A percentile compares a stretch with the other conserved stretches of the same genome.
Evolutionary conservation across 2,329 filamentous ascomycete species (phyloP).

Genomic region (Lasiodiplodia gonubiensis): DNA sequence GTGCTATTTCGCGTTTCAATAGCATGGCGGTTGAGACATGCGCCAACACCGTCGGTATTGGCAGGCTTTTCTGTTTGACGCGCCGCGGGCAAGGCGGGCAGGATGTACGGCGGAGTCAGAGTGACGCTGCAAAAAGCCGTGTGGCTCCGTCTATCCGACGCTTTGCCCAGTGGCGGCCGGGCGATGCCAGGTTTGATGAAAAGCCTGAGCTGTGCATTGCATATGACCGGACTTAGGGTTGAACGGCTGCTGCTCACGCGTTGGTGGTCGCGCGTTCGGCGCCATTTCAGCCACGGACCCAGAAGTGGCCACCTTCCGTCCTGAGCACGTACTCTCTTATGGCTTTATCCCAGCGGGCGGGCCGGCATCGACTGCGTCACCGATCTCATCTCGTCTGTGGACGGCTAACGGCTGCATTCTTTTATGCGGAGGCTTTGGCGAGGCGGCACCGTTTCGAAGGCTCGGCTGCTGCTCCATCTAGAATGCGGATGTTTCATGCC

Average conservation of each 20-base stretch:
- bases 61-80: conserved; percentile 22
- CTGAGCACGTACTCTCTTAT: conserved; percentile 18
- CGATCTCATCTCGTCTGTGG: conserved; percentile 16
- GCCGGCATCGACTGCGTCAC: conserved; percentile 16
- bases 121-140: conserved; percentile 23
- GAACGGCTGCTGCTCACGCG: conserved; percentile 22
- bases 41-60: conserved; percentile 5
- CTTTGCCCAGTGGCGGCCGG: conserved; percentile 23
- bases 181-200: conserved; percentile 22
- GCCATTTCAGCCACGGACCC: conserved; percentile 25
- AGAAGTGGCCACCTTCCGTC: conserved; percentile 26
- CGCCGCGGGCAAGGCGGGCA: background rate
- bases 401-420: background rate
- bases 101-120: conserved; percentile 22
- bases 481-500: conserved; percentile 26
- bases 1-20: conserved; percentile 22
- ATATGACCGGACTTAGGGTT: conserved; percentile 19
- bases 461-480: conserved; percentile 18
- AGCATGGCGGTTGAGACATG: background rate
- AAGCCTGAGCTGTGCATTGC: conserved; percentile 24
- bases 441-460: conserved; percentile 15
- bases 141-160: conserved; percentile 27
- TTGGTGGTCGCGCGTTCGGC: conserved; percentile 29
- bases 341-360: conserved; percentile 7
- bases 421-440: conserved; percentile 17